A percentile compares a stretch with the other conserved stretches of the same genome.
These are phyloP conservation scores for Ophiostoma pallidulum DNA, from an alignment of 2,329 filamentous ascomycete species.

Conservation along the genomic window DNA sequence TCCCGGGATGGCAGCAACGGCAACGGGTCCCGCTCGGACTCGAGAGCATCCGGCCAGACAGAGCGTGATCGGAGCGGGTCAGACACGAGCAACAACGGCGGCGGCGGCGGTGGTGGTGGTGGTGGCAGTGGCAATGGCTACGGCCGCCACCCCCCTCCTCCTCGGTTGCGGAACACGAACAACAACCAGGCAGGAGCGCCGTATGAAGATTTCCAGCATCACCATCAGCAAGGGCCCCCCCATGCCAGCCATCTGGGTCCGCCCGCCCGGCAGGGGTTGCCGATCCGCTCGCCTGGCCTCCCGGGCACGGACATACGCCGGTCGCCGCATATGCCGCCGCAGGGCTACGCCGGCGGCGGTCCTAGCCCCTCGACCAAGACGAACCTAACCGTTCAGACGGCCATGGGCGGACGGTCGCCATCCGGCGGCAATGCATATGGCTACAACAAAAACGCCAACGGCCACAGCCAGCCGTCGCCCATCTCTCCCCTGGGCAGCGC, in stretches of 20 bases:
- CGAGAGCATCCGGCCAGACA: constrained; percentile 23
- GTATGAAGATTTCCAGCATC: constrained; percentile 28
- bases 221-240: not conserved
- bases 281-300: constrained; percentile 36
- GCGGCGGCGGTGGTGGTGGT: constrained; percentile 17
- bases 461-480: constrained; percentile 34
- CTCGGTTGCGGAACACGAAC: constrained; percentile 28
- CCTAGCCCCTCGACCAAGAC: constrained; percentile 21
- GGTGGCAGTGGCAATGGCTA: too few relatives aligned
- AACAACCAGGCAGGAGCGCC: constrained; percentile 18
- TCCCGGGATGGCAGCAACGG: constrained; percentile 18
- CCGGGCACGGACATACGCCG: constrained; percentile 39
- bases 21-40: constrained; percentile 20
- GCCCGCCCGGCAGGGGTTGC: not conserved
- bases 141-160: constrained; percentile 30
- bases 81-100: constrained; percentile 39
- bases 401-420: constrained; percentile 4
- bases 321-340: constrained; percentile 39
- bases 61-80: constrained; percentile 48
- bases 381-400: constrained; percentile 27
- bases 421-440: constrained; percentile 22
- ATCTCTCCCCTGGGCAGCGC: constrained; percentile 31
- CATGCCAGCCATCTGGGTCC: constrained; percentile 19
- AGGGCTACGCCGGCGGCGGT: constrained; percentile 26
- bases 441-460: too few relatives aligned